Evolutionary conservation across 148 eudicot genomes (phyloP).

Genomic region (Rhododendron mucronatum): DNA sequence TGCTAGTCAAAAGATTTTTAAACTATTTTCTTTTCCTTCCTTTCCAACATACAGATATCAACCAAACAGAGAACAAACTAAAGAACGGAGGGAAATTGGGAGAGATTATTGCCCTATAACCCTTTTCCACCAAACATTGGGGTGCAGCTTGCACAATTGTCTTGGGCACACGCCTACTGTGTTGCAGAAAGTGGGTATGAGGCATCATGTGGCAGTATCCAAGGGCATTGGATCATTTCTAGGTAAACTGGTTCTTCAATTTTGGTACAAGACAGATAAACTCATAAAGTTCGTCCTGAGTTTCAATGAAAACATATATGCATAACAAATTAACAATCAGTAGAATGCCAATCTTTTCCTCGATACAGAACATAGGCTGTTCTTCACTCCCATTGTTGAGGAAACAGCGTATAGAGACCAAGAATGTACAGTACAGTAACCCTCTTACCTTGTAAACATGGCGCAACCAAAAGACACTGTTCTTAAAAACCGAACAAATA

Average conservation of each 20-base stretch:
- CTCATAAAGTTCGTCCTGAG: neutral
- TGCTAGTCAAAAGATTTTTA: neutral
- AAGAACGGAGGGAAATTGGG: neutral
- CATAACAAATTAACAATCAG: neutral
- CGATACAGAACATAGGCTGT: neutral
- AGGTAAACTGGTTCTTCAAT: neutral
- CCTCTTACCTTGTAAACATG: conserved; percentile 1
- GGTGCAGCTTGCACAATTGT: neutral
- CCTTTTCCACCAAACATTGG: neutral
- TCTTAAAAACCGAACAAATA: neutral
- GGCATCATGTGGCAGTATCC: too few species aligned
- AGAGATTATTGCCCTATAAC: neutral
- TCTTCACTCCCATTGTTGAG: neutral
- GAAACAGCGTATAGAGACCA: neutral
- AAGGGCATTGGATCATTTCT: too few species aligned
- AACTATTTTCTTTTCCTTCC: neutral
- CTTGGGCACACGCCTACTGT: neutral
- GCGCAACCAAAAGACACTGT: neutral
- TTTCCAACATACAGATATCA: neutral
- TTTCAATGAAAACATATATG: neutral
- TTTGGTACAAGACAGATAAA: neutral
- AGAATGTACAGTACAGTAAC: neutral
- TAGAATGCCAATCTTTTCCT: neutral
- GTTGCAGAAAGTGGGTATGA: too few species aligned
- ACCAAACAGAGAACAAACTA: neutral